Evolutionary conservation across 441 rosid species (phyloP).

Genomic region (Adansonia gregorii): DNA sequence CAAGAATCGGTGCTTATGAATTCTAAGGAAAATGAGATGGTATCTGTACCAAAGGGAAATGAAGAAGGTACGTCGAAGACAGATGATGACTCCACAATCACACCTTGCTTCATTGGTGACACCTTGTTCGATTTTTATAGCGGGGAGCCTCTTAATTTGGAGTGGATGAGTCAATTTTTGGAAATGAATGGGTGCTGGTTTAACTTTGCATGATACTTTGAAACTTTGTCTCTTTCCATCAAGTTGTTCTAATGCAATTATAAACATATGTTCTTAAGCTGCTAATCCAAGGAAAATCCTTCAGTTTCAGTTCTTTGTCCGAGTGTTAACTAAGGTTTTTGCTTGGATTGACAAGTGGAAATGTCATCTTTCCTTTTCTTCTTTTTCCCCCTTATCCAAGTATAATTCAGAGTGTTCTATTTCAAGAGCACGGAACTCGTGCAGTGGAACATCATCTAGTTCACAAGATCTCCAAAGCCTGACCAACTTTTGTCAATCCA

Average conservation of each 20-base stretch:
- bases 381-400: neutral
- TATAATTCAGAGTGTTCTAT: constrained; percentile 6
- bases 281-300: constrained; percentile 24
- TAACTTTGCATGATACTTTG: constrained; percentile 21
- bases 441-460: too few species aligned
- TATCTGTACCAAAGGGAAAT: neutral
- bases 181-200: constrained; percentile 44
- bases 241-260: neutral
- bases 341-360: constrained; percentile 10
- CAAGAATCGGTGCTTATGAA: constrained; percentile 7
- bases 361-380: neutral
- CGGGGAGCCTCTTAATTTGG: constrained; percentile 39
- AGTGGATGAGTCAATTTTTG: constrained; percentile 44
- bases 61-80: constrained; percentile 22
- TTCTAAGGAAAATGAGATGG: neutral
- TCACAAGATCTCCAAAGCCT: too few species aligned
- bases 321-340: neutral
- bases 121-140: constrained; percentile 26
- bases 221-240: neutral
- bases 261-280: neutral
- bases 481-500: too few species aligned
- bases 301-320: neutral
- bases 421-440: neutral
- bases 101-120: constrained; percentile 15
- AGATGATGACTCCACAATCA: neutral